phyloP scores from a whole-genome alignment of 176 grass and related monocot genomes.

The Avena eriantha region DNA sequence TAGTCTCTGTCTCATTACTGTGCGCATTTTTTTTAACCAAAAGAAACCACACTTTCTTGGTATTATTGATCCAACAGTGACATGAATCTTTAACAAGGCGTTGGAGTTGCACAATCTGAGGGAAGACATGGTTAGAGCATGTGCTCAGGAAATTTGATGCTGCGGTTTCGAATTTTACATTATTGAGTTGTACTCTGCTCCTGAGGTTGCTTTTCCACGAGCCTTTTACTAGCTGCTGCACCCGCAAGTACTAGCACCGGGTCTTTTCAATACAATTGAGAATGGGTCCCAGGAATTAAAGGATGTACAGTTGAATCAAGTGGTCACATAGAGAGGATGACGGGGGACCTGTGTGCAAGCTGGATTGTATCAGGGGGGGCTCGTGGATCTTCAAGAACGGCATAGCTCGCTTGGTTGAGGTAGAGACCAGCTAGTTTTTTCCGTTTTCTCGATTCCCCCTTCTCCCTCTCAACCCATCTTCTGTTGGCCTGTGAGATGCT shows the following conservation, averaged over 20 bases:
- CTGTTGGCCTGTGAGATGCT: conserved; percentile 1
- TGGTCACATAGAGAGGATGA: conserved; percentile 40
- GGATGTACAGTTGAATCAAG: conserved; percentile 47
- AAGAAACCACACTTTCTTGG: background rate
- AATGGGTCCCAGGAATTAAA: conserved; percentile 63
- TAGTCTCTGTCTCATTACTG: conserved; percentile 39
- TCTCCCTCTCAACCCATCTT: background rate
- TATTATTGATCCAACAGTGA: conserved; percentile 27
- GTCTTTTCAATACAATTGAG: conserved; percentile 56
- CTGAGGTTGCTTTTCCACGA: conserved; percentile 54
- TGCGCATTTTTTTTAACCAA: conserved; percentile 10
- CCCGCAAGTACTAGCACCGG: conserved; percentile 52
- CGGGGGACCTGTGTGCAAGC: conserved; percentile 29
- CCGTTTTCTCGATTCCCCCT: conserved; percentile 19
- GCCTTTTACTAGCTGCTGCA: conserved; percentile 61
- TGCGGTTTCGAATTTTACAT: conserved; percentile 32
- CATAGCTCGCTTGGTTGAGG: conserved; percentile 29
- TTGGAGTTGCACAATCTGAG: conserved; percentile 34
- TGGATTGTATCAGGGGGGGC: conserved; percentile 35
- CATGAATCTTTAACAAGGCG: conserved; percentile 13
- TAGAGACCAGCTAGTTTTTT: conserved; percentile 14
- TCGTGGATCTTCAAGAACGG: conserved; percentile 44
- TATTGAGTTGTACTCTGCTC: conserved; percentile 57
- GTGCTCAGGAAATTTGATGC: conserved; percentile 31
- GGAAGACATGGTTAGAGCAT: conserved; percentile 27